These are phyloP conservation scores for Fusarium sp. DNA, from an alignment of 2,329 filamentous ascomycete genomes.

Conservation along the genomic window DNA sequence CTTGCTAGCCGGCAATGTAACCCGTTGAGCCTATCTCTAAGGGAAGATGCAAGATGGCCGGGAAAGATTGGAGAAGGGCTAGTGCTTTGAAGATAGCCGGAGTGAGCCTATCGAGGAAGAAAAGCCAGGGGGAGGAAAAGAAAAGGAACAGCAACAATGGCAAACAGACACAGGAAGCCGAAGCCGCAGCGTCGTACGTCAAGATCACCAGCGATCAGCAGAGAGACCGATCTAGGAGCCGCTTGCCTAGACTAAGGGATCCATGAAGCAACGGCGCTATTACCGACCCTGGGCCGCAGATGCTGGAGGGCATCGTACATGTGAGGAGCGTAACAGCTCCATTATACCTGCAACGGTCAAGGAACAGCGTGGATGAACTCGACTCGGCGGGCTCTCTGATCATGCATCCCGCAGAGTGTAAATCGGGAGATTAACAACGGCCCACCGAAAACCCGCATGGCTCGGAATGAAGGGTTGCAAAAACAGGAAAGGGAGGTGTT, in stretches of 20 bases:
- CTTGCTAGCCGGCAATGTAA: conserved; percentile 1
- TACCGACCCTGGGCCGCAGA: no score
- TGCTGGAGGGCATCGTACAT: no score
- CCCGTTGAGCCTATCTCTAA: conserved; percentile 2
- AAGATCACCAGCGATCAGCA: not conserved
- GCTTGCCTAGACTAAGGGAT: not conserved
- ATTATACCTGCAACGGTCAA: no score
- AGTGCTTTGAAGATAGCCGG: no score
- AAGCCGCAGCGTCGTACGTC: conserved; percentile 3
- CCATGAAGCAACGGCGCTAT: no score
- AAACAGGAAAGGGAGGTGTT: not conserved
- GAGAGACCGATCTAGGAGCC: conserved; percentile 34
- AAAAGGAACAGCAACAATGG: not conserved
- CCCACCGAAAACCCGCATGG: conserved; percentile 6
- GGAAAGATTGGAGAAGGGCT: no score
- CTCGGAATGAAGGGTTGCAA: not conserved
- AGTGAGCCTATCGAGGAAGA: not conserved
- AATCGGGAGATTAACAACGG: conserved; percentile 15
- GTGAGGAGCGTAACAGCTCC: no score
- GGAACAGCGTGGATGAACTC: no score
- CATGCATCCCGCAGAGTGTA: not conserved
- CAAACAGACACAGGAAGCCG: not conserved
- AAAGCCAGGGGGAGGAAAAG: conserved; percentile 1
- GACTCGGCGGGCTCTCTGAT: no score
- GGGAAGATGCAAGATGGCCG: no score